These are phyloP conservation scores for Ilex asprella DNA, from an alignment of 257 asterid genomes.

Conservation along the genomic window DNA sequence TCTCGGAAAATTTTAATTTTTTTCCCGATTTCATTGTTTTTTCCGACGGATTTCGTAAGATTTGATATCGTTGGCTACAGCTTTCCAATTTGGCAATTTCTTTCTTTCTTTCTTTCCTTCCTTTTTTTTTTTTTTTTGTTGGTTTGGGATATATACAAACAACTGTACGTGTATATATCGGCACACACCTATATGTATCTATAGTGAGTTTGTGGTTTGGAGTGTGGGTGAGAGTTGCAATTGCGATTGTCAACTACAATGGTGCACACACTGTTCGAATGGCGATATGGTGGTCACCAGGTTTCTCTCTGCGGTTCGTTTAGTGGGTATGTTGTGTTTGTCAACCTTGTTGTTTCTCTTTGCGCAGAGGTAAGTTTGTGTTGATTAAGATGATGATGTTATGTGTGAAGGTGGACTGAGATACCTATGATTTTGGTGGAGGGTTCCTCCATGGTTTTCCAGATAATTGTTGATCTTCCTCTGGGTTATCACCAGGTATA, in stretches of 20 bases:
- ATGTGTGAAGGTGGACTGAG: constrained; percentile 51
- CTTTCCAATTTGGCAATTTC: no score
- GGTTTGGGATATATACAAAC: no score
- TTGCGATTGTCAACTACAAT: constrained; percentile 15
- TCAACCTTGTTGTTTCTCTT: background rate
- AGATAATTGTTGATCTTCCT: constrained; percentile 50
- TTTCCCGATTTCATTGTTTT: no score
- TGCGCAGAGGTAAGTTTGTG: background rate
- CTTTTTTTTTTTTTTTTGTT: no score
- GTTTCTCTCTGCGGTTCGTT: constrained; percentile 55
- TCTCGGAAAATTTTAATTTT: no score
- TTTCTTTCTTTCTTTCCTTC: no score
- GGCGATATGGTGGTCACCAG: constrained; percentile 63
- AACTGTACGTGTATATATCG: no score
- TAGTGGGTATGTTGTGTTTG: constrained; percentile 37
- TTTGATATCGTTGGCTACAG: no score
- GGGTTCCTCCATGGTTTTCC: constrained; percentile 44
- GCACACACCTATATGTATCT: no score
- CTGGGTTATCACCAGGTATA: constrained; percentile 65
- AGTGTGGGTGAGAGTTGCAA: no score
- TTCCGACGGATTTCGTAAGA: no score
- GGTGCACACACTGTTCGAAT: constrained; percentile 55
- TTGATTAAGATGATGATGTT: background rate
- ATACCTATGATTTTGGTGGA: constrained; percentile 40
- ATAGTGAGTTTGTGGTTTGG: no score